phyloP scores from a whole-genome alignment of 352 stramenopile species.

The Thraustochytrium sp. region DNA sequence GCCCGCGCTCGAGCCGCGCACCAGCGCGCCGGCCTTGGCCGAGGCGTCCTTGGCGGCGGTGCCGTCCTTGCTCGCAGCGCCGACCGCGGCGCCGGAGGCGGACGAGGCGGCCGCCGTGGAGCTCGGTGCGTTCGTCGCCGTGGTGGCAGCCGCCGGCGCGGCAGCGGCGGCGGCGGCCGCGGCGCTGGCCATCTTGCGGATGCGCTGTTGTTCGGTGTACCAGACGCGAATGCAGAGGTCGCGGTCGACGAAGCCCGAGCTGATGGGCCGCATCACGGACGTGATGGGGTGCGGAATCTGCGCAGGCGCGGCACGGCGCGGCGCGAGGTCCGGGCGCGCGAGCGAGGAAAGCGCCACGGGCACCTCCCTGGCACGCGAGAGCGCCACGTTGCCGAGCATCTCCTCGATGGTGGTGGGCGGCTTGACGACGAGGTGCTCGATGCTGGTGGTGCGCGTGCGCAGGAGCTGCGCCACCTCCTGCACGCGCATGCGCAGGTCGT shows the following conservation, averaged over 20 bases:
- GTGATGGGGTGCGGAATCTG: constrained; percentile 13
- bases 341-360: not conserved
- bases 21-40: not conserved
- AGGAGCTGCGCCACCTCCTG: constrained; percentile 32
- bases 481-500: not conserved
- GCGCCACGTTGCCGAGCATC: constrained; percentile 31
- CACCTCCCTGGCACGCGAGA: not conserved
- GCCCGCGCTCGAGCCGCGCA: not conserved
- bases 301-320: not conserved
- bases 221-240: not conserved
- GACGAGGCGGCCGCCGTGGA: not conserved
- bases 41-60: not conserved
- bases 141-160: not conserved
- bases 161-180: not conserved
- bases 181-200: not conserved
- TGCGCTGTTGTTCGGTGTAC: not conserved
- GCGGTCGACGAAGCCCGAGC: constrained; percentile 1
- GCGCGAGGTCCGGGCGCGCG: not conserved
- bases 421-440: constrained; percentile 24
- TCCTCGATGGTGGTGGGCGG: constrained; percentile 34
- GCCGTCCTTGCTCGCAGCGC: not conserved
- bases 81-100: not conserved
- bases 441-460: not conserved
- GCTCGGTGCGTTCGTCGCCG: not conserved
- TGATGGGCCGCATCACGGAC: constrained; percentile 2